phyloP scores from a whole-genome alignment of 2,329 filamentous ascomycete genomes.

The Fusarium sp. region DNA sequence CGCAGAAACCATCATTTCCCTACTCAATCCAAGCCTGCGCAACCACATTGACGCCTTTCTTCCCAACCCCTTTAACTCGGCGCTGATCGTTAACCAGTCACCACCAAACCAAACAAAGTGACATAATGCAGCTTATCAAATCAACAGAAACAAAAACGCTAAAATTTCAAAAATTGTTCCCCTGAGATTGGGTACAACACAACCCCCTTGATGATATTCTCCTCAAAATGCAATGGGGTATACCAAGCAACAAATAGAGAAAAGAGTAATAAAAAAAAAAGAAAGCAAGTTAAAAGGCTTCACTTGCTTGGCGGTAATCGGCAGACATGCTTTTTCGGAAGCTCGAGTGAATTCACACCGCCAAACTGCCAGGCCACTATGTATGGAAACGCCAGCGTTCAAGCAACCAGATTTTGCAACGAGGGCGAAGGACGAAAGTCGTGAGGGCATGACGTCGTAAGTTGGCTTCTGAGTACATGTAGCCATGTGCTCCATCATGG shows the following conservation, averaged over 20 bases:
- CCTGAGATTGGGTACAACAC: conserved; percentile 18
- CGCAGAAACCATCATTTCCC: neutral
- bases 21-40: neutral
- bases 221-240: conserved; percentile 43
- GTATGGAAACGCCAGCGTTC: conserved; percentile 30
- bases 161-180: conserved; percentile 23
- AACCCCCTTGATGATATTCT: conserved; percentile 27
- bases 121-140: conserved; percentile 14
- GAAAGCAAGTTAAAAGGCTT: conserved; percentile 9
- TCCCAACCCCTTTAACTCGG: neutral
- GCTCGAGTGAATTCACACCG: conserved; percentile 18
- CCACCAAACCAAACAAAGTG: conserved; percentile 16
- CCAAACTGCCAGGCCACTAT: conserved; percentile 21
- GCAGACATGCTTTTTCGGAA: conserved; percentile 8
- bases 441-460: conserved; percentile 53
- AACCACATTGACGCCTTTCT: neutral
- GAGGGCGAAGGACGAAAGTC: conserved; percentile 42
- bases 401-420: conserved; percentile 25
- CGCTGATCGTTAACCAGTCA: neutral
- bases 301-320: conserved; percentile 21
- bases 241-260: conserved; percentile 40
- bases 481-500: conserved; percentile 25
- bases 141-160: conserved; percentile 33
- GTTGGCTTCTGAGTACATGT: conserved; percentile 38
- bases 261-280: conserved; percentile 6